These are phyloP conservation scores for Solanum phureja DNA, from an alignment of 257 asterid genomes.

Conservation along the genomic window DNA sequence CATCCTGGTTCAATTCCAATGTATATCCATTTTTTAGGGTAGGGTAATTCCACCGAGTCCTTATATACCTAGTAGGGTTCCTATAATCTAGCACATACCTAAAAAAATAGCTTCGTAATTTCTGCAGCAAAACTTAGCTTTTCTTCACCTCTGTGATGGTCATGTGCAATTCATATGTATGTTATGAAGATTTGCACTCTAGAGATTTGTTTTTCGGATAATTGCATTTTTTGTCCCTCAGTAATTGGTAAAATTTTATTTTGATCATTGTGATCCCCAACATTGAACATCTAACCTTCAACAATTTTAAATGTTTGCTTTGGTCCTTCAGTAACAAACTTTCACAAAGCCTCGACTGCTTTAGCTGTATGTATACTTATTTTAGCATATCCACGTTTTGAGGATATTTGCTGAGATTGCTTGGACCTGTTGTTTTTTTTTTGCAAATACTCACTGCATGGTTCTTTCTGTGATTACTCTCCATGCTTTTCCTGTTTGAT, in stretches of 20 bases:
- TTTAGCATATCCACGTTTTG: background rate
- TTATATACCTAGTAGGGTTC: background rate
- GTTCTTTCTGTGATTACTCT: background rate
- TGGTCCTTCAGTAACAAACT: background rate
- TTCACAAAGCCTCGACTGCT: background rate
- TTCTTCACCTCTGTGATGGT: too few relatives aligned
- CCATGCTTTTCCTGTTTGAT: background rate
- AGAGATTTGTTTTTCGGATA: background rate
- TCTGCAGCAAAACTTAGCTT: background rate
- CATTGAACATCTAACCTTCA: background rate
- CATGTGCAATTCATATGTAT: background rate
- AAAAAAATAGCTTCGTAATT: background rate
- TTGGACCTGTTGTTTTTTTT: background rate
- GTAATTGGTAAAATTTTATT: background rate
- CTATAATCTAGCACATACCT: background rate
- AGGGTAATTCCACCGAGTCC: background rate
- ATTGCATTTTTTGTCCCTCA: background rate
- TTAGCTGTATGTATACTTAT: background rate
- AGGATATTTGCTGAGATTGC: background rate
- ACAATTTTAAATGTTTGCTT: background rate
- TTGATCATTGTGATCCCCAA: background rate
- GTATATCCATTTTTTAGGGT: background rate
- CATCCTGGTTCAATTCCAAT: background rate
- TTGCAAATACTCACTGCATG: background rate
- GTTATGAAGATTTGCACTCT: background rate